phyloP scores from a whole-genome alignment of 805 yeast genomes.

The Starmerella potacharoeniae region DNA sequence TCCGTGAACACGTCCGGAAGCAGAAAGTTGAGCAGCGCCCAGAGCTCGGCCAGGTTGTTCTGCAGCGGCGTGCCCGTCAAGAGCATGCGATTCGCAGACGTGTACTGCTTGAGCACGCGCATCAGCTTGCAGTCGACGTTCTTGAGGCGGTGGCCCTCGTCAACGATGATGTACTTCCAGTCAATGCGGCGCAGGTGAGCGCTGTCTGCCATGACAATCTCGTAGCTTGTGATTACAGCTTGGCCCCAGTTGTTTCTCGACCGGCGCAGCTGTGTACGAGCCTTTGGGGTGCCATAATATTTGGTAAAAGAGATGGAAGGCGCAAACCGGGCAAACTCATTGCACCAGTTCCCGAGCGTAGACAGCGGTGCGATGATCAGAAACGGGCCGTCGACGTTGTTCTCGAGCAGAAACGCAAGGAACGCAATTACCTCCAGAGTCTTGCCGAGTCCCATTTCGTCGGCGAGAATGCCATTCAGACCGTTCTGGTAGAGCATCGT shows the following conservation, averaged over 20 bases:
- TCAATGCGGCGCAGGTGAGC: slow-evolving; percentile 38
- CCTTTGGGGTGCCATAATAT: slow-evolving; percentile 53
- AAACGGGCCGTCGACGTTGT: slow-evolving; percentile 76
- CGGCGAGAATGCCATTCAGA: slow-evolving; percentile 87
- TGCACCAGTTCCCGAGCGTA: slow-evolving; percentile 75
- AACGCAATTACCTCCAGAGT: slow-evolving; percentile 81
- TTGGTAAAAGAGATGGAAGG: slow-evolving; percentile 50
- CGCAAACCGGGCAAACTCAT: slow-evolving; percentile 61
- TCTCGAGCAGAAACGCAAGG: slow-evolving; percentile 61
- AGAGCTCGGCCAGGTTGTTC: slow-evolving; percentile 76
- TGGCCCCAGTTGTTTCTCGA: slow-evolving; percentile 28
- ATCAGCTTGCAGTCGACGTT: slow-evolving; percentile 71
- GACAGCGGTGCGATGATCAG: slow-evolving; percentile 89
- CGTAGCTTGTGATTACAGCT: slow-evolving; percentile 72
- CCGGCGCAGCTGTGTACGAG: slow-evolving; percentile 38
- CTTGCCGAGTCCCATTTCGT: slow-evolving; percentile 96
- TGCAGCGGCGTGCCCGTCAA: slow-evolving; percentile 96
- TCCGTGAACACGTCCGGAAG: slow-evolving; percentile 90
- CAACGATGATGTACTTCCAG: slow-evolving; percentile 84
- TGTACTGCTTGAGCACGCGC: slow-evolving; percentile 53
- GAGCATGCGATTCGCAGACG: slow-evolving; percentile 53
- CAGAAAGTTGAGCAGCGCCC: slow-evolving; percentile 85
- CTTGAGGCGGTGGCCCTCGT: slow-evolving; percentile 90
- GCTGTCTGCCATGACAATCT: slow-evolving; percentile 61
- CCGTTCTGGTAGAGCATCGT: slow-evolving; percentile 85